Evolutionary conservation across 768 basidiomycete genomes (phyloP), one percentile per base, ranked within the genome.

Genomic region (Trametes sanguinea): DNA sequence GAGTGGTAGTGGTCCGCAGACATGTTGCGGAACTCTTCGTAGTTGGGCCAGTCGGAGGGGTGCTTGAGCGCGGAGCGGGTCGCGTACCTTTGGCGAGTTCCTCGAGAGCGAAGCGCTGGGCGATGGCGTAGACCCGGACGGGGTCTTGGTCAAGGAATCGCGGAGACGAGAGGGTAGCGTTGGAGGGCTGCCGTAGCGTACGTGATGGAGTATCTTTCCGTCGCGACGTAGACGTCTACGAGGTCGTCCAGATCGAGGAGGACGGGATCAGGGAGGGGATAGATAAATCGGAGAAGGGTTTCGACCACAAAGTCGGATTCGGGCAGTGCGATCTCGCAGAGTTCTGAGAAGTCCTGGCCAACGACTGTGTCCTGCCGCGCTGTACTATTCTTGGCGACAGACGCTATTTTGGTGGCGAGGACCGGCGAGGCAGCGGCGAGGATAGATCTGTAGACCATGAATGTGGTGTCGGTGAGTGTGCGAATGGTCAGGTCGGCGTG

Each of bases 11-110:
- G 54, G 43, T 50, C 65, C 11, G 59, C 66, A 32, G 64, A 50
- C 51, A 70, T 65, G n/a, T 56, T 54, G 14, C 61, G 60, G 57
- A 69, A 57, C 52, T 70, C 68, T 10, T 65, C 67, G 43, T 54
- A 56, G 17, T 64, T 52, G 3, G 68, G 61, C 50, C 51, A 64
- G 13, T 54, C 57, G 27, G 64, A 32, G 33, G 60, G 46, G 10
- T 29, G 27, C n/a, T 35, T 8, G 16, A 61, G 44, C 45, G 52
- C n/a, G 33, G 33, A 11, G 60, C 60, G 33, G 27, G 3, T 6
- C 42, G 22, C 22, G 22, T 22, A n/a, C 22, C 22, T 22, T 22
- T 22, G 16, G 51, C 52, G 22, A 59, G 42, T 29, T 44, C 51
- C 29, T 60, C 52, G 13, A 64, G 44, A 4, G 42, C 29, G 44